Base-by-base conservation (phyloP, 345 rosid genomes). In the Brassica carinata region DNA sequence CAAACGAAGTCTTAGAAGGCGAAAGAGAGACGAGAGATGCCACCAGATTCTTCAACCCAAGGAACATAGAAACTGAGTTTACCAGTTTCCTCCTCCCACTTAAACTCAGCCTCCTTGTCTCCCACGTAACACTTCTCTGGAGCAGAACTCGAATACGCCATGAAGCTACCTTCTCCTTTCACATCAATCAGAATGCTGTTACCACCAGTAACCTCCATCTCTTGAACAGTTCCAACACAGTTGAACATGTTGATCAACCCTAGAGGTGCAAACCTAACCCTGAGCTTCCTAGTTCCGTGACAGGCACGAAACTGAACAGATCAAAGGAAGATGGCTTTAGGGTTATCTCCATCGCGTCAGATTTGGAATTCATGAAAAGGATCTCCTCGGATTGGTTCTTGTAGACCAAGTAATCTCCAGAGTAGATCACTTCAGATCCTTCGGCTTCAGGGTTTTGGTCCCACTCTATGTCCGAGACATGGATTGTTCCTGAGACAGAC, bases 191-290 rank as follows among this genome's bases (percentile, higher is more conserved):
- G 81, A 0, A 87, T 84, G 8, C 51, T 30, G 3, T 66, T 83
- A 10, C 71, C 74, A 73, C 74, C 88, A 2, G 11, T 51, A 61
- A 84, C 73, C 57, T 74, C 84, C 81, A 90, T 5, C 45, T 81
- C 87, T 67, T 84, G 81, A 43, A 94, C 70, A 0, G 97, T 88
- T 45, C 98, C 97, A 0, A 90, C 94, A n/a, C 85, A 74, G 63
- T 94, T 94, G 69, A 91, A 87, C 94, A 94, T 90, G 86, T 83
- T 87, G 68, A 80, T 74, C 17, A 94, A 81, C 18, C 97, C 98
- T 71, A 92, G 36, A 0, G 95, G 92, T 15, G 94, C 91, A 64
- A 94, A 92, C 67, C 85, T 82, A 59, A 75, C 2, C 17, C 8
- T 0, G 71, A 48, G 1, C 48, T 61, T 19, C 90, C 86, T 0